Evolutionary conservation across 2,329 filamentous ascomycete genomes (phyloP), one percentile per base, ranked within the genome.

Genomic region (Fusarium fujikuroi): DNA sequence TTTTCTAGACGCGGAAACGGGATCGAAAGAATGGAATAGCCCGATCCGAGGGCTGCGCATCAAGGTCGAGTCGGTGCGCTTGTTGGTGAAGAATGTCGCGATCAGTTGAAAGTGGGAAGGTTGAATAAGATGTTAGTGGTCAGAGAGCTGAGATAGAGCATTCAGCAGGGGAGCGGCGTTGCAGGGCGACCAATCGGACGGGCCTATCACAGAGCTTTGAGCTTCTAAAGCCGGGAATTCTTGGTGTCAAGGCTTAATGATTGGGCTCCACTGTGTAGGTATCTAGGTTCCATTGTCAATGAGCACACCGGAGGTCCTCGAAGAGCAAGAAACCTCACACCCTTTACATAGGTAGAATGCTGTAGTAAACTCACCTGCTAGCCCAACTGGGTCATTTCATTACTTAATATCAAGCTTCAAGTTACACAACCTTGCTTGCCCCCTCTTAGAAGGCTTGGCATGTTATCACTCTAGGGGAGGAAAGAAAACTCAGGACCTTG

Each of bases 81-180:
- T 59, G 50, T 60, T 70, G 46, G 67, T 63, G 62, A 49, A 63
- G 61, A 63, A 46, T 54, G 57, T 76, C 60, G 70, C 68, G 67
- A 63, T 70, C 58, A 60, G 49, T 67, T 64, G 72, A 57, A 63
- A 57, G 53, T 69, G 59, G 43, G 62, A 67, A 66, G 67, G 67
- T 74, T 75, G 70, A 57, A 69, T 53, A 43, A 53, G 46, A 60
- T 70, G 74, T 74, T 68, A 68, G 70, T 73, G 70, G 70, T 76
- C 72, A 76, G 66, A 75, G 72, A 74, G 69, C 61, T 71, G 46
- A 60, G 49, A 65, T 54, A 63, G 60, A 66, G 73, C 61, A 54
- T 62, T 43, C 25, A 47, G 39, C 64, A 69, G 53, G 30, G 47
- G 39, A 62, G 60, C 62, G 64, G 39, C 60, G 50, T 46, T 40